Base-by-base conservation (phyloP, 1,284 basidiomycete genomes). In the Ceratobasidium sp. region DNA sequence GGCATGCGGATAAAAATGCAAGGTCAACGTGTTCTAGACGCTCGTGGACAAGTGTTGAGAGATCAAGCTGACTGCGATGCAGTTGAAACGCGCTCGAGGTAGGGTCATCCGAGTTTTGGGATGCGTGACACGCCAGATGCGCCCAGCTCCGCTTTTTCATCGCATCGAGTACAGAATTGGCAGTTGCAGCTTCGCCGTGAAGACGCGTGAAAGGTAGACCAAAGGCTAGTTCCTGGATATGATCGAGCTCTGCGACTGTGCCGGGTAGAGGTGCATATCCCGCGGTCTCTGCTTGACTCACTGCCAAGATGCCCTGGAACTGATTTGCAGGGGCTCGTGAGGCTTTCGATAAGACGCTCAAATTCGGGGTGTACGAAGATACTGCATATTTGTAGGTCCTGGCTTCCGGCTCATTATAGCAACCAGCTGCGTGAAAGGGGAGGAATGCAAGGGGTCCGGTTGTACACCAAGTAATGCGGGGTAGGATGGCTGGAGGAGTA, bases 1-100 rank as follows among this genome's bases (percentile, higher is more conserved):
- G 44, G 35, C 68, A 70, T 2, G 68, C 68, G 2, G 68, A 70
- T 18, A 70, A 38, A n/a, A 70, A 27, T 23, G 68, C 68, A 27
- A 70, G 27, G 23, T 52, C 68, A 12, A 16, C 48, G 23, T 54
- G 18, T 10, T 44, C 20, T n/a, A 70, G 30, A 7, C 6, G 8
- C 33, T n/a, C 10, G 6, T 10, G 18, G 27, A 33, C 60, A 48
- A 70, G 65, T 27, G 44, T 48, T 2, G 52, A 3, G 8, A 70
- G 44, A 10, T 23, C 30, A 4, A 70, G 48, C 23, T 38, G 55
- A 6, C 41, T 30, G 46, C 60, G 41, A 20, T 30, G 3, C 5
- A 70, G 48, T 7, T 44, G 52, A 30, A 70, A 70, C 10, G 27
- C 23, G 48, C 44, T 50, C 12, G 52, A 5, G 55, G 57, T 57